Evolutionary conservation across 371 early-diverging fungal genomes (phyloP), one percentile per base, ranked within the genome.

Genomic region (Mortierella sp.): DNA sequence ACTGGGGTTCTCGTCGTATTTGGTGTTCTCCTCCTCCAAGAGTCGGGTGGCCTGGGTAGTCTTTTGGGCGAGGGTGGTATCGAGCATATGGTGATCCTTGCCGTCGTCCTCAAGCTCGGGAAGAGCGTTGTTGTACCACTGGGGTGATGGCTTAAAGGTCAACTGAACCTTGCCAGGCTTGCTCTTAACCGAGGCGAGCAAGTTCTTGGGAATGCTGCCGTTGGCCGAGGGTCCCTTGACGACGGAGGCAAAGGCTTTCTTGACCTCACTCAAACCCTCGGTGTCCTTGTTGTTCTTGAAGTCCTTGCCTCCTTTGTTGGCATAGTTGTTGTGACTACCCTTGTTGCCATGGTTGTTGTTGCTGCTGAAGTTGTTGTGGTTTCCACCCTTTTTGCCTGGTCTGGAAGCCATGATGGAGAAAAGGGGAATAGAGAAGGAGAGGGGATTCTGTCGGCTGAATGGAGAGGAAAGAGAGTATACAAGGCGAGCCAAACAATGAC

Each of bases 1-100:
- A 28, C 77, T 80, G 3, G 90, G 89, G 72, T 91, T 90, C 57
- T 90, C 90, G 75, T 93, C 94, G 75, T 94, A 94, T n/a, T 89
- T 90, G 48, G 90, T 88, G 80, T 93, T 94, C 78, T 98, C 98
- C 72, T 90, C 84, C 47, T 91, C 90, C 82, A 95, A 88, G 45
- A 97, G 84, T 26, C 90, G 84, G 84, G 90, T 90, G 3, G 97
- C 97, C 75, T 91, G 90, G 13, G 80, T 75, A 21, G 89, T 88
- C 80, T 93, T 92, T 74, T 88, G 85, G 7, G 90, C 76, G 24
- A 90, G 79, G 14, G 91, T 88, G 0, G 88, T 84, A 48, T 89
- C 88, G 21, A 88, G 74, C 28, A 90, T 78, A 19, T 89, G 82
- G 3, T 89, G 88, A 31, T 78, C 79, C 78, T 80, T 75, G 63